Conservation (phyloP, 345 rosid genomes). For the Brassica incana region DNA sequence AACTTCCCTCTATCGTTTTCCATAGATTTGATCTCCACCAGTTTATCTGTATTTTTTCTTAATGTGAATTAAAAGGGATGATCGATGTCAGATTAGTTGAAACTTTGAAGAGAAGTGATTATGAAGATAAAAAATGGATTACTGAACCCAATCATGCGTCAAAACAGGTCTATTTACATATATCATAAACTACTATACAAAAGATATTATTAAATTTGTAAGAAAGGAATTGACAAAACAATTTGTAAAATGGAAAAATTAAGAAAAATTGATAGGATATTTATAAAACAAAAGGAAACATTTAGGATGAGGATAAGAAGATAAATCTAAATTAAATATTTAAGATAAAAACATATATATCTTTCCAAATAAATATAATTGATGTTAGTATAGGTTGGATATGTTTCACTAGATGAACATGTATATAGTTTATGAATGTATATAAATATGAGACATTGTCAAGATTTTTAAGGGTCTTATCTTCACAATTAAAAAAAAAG, state of each 20-base stretch:
- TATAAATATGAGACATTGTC: not conserved
- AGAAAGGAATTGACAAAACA: not conserved
- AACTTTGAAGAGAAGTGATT: not conserved
- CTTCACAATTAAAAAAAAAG: not conserved
- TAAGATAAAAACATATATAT: not conserved
- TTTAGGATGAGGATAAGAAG: not conserved
- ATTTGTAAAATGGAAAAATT: not conserved
- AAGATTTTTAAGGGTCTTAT: not conserved
- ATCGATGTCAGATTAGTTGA: not conserved
- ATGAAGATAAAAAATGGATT: not conserved
- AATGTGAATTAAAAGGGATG: not conserved
- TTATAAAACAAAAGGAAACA: not conserved
- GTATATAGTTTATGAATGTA: not conserved
- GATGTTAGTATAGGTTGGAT: not conserved
- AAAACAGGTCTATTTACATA: not conserved
- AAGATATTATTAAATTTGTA: not conserved
- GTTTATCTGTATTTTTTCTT: not conserved
- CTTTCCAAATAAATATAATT: slow-evolving; percentile 3
- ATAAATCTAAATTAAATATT: not conserved
- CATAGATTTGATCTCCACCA: slow-evolving; percentile 3
- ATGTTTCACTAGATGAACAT: slow-evolving; percentile 8
- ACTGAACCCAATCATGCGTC: not conserved
- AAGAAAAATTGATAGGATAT: not conserved
- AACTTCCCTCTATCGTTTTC: slow-evolving; percentile 5
- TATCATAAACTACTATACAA: not conserved